Percentiles rank a stretch among this genome's conserved stretches.
These are phyloP conservation scores for Rugiboletus extremiorientalis DNA, from an alignment of 1,284 basidiomycete genomes.

Conservation along the genomic window DNA sequence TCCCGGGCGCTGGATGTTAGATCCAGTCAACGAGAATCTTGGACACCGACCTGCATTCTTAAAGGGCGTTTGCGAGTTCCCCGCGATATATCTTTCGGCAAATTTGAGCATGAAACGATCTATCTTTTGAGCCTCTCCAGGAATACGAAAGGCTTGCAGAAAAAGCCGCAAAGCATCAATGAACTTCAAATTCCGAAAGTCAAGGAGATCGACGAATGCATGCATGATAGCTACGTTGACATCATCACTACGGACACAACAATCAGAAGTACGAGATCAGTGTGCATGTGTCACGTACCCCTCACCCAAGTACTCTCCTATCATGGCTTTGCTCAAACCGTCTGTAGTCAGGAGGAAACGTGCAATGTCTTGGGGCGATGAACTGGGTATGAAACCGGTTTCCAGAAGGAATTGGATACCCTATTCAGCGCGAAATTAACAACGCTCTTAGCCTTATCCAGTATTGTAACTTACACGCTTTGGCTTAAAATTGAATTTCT, in stretches of 20 bases:
- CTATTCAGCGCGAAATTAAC: slow-evolving; percentile 37
- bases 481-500: slow-evolving; percentile 98
- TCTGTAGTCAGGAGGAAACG: slow-evolving; percentile 88
- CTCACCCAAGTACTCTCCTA: slow-evolving; percentile 98
- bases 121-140: slow-evolving; percentile 96
- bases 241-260: slow-evolving; percentile 60
- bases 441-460: background rate
- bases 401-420: slow-evolving; percentile 91
- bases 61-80: slow-evolving; percentile 80
- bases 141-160: slow-evolving; percentile 91
- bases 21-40: background rate
- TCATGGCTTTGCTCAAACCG: slow-evolving; percentile 93
- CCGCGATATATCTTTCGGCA: slow-evolving; percentile 90
- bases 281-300: slow-evolving; percentile 54
- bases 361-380: slow-evolving; percentile 81
- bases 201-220: slow-evolving; percentile 89
- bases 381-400: slow-evolving; percentile 84
- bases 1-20: slow-evolving; percentile 5
- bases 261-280: slow-evolving; percentile 1
- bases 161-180: slow-evolving; percentile 87
- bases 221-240: slow-evolving; percentile 93
- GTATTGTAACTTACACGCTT: slow-evolving; percentile 61
- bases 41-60: slow-evolving; percentile 67
- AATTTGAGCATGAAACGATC: slow-evolving; percentile 99
- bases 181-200: slow-evolving; percentile 80